A percentile compares a stretch with the other conserved stretches of the same genome.
Conservation (phyloP, 1,284 basidiomycete genomes). For the Pseudozyma hubeiensis region DNA sequence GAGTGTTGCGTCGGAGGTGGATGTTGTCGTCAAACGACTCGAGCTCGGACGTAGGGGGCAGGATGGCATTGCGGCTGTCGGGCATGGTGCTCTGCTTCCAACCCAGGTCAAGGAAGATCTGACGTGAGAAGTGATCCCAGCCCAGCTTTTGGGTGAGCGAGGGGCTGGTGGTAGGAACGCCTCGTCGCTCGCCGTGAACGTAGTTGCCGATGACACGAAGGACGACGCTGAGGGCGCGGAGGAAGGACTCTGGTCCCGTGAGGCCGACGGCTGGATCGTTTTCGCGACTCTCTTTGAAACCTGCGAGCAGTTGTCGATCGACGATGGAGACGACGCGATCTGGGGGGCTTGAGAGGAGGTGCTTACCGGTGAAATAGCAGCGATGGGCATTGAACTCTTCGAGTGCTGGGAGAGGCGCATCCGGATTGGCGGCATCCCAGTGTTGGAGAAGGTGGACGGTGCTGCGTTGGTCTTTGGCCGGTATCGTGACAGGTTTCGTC, state of each 20-base stretch:
- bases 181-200: conserved; percentile 44
- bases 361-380: conserved; percentile 39
- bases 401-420: conserved; percentile 12
- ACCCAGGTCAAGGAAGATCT: conserved; percentile 38
- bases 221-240: conserved; percentile 38
- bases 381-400: conserved; percentile 46
- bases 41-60: conserved; percentile 10
- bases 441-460: conserved; percentile 25
- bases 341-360: conserved; percentile 36
- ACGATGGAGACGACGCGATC: conserved; percentile 37
- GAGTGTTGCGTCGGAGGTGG: conserved; percentile 25
- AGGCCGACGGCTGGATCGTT: conserved; percentile 34
- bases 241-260: conserved; percentile 35
- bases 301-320: conserved; percentile 27
- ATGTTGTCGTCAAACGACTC: background rate
- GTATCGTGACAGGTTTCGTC: conserved; percentile 30
- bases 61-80: conserved; percentile 36
- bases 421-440: conserved; percentile 11
- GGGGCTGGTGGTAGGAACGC: conserved; percentile 28
- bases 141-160: conserved; percentile 45
- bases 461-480: conserved; percentile 16
- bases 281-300: conserved; percentile 35
- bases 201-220: conserved; percentile 46
- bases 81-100: conserved; percentile 32
- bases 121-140: conserved; percentile 32